These are phyloP conservation scores for Penicillium bialowiezense DNA, from an alignment of 495 filamentous ascomycete genomes.

Conservation along the genomic window DNA sequence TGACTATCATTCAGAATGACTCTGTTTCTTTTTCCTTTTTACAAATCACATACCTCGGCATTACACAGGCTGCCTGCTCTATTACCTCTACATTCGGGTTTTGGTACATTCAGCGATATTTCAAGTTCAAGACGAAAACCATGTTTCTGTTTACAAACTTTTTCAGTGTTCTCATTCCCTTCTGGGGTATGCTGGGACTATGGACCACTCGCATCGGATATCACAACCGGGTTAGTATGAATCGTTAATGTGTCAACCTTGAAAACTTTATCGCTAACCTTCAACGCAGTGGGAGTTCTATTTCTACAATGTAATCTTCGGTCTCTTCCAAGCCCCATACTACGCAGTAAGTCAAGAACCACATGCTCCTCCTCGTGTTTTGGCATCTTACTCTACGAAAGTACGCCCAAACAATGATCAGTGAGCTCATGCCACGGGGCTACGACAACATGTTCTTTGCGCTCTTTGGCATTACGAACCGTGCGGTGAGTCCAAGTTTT, in stretches of 20 bases:
- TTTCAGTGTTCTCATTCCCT: slow-evolving; percentile 47
- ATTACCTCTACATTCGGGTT: slow-evolving; percentile 47
- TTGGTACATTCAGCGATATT: slow-evolving; percentile 51
- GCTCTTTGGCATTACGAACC: slow-evolving; percentile 51
- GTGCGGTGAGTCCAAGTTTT: slow-evolving; percentile 35
- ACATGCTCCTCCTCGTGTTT: neutral
- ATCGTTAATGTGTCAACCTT: too few species aligned
- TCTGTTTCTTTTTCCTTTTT: slow-evolving; percentile 47
- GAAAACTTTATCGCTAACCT: slow-evolving; percentile 1
- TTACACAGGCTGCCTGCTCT: slow-evolving; percentile 43
- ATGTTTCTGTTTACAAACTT: slow-evolving; percentile 52
- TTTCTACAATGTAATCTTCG: slow-evolving; percentile 50
- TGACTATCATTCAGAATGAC: slow-evolving; percentile 48
- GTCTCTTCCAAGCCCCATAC: slow-evolving; percentile 49
- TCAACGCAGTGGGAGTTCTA: slow-evolving; percentile 44
- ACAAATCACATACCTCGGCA: slow-evolving; percentile 48
- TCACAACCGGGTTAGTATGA: slow-evolving; percentile 36
- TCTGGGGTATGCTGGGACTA: slow-evolving; percentile 51
- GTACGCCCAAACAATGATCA: slow-evolving; percentile 55
- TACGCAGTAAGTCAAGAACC: slow-evolving; percentile 35
- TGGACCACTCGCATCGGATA: slow-evolving; percentile 48
- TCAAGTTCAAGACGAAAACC: slow-evolving; percentile 44
- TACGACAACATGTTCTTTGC: slow-evolving; percentile 56
- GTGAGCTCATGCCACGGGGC: slow-evolving; percentile 47
- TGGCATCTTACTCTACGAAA: slow-evolving; percentile 2